phyloP scores from a whole-genome alignment of 768 basidiomycete species.

The Ramaria rubella region DNA sequence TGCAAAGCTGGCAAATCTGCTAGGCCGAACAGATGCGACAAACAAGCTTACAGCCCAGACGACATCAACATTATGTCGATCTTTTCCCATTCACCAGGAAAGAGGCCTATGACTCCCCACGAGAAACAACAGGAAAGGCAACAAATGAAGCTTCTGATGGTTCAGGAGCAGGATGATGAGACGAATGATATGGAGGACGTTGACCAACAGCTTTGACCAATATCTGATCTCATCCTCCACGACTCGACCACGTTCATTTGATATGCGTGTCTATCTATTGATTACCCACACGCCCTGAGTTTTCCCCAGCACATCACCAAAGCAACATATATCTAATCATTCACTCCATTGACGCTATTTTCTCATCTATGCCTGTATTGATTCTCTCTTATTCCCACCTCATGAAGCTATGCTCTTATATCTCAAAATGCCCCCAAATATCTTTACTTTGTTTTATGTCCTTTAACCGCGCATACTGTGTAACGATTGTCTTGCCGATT shows the following conservation, averaged over 20 bases:
- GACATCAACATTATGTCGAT: background rate
- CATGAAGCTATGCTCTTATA: background rate
- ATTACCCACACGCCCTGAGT: background rate
- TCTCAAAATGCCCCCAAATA: background rate
- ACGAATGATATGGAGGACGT: background rate
- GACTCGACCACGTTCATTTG: background rate
- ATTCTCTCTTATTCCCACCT: background rate
- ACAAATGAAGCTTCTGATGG: background rate
- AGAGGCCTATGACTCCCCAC: background rate
- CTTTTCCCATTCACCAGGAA: background rate
- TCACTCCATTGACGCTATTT: too few species aligned
- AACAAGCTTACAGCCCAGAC: background rate
- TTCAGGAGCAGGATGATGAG: background rate
- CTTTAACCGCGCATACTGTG: background rate
- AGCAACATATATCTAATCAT: too few species aligned
- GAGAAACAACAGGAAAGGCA: background rate
- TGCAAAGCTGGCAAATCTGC: background rate
- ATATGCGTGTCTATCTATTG: background rate
- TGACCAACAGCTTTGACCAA: constrained; percentile 1
- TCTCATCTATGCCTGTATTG: too few species aligned
- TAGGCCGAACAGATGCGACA: background rate
- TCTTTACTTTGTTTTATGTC: background rate
- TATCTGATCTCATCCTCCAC: background rate
- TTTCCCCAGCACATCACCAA: background rate
- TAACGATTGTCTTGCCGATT: background rate